These are phyloP conservation scores for Pulveroboletus sp. DNA, from an alignment of 768 basidiomycete genomes.

Conservation along the genomic window DNA sequence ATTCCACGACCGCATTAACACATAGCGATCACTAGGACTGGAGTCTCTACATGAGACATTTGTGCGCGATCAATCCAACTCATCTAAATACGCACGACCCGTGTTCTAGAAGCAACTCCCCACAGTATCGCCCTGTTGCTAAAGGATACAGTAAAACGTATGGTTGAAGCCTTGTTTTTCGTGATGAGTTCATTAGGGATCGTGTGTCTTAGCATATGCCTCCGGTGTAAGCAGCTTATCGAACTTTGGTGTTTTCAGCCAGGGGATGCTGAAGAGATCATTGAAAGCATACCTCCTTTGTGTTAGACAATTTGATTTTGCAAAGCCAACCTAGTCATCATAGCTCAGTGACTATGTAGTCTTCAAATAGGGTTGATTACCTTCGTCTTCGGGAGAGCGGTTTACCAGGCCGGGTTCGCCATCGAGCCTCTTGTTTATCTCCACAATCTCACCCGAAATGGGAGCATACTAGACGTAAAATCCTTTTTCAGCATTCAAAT, in stretches of 20 bases:
- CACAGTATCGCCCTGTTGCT: neutral
- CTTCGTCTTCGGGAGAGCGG: conserved; percentile 80
- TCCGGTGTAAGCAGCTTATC: conserved; percentile 70
- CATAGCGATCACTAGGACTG: too few species aligned
- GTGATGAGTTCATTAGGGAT: conserved; percentile 28
- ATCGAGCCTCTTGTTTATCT: conserved; percentile 72
- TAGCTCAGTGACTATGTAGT: neutral
- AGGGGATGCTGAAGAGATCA: neutral
- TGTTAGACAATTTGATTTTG: conserved; percentile 82
- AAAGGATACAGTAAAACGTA: conserved; percentile 1
- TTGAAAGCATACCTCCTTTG: conserved; percentile 58
- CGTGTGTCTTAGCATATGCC: conserved; percentile 66
- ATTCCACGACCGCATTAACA: too few species aligned
- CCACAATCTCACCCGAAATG: conserved; percentile 77
- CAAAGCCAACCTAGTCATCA: conserved; percentile 82
- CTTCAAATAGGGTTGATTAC: conserved; percentile 39
- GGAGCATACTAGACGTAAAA: conserved; percentile 72
- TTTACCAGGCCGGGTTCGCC: conserved; percentile 79
- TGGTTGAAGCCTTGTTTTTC: conserved; percentile 24
- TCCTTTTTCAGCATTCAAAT: conserved; percentile 11
- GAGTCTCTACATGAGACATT: neutral
- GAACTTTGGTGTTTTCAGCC: conserved; percentile 42
- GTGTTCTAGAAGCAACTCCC: conserved; percentile 1
- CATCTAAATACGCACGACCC: conserved; percentile 10
- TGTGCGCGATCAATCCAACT: conserved; percentile 3